Evolutionary conservation across 768 basidiomycete species (phyloP).

Genomic region (Leccinum variicolor): DNA sequence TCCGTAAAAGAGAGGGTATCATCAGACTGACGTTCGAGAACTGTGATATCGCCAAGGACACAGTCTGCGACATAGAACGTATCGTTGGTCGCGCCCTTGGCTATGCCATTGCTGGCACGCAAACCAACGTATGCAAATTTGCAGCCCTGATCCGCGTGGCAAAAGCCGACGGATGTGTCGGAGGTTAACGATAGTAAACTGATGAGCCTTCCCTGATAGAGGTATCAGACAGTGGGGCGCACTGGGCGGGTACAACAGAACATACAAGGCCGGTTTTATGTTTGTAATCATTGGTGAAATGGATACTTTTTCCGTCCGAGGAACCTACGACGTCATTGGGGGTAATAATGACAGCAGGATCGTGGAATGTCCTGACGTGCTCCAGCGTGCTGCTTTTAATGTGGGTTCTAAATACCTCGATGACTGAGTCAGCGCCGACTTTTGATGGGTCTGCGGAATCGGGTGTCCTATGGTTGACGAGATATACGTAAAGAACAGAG

Average conservation of each 20-base stretch:
- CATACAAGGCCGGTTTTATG: constrained; percentile 54
- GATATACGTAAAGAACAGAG: constrained; percentile 55
- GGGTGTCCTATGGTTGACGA: constrained; percentile 70
- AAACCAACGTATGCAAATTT: constrained; percentile 53
- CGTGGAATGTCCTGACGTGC: constrained; percentile 56
- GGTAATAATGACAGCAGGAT: constrained; percentile 48
- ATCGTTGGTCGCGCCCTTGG: constrained; percentile 46
- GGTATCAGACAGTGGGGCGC: neutral
- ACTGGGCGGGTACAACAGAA: neutral
- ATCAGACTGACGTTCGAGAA: constrained; percentile 59
- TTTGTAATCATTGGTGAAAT: constrained; percentile 67
- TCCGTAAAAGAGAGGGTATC: constrained; percentile 55
- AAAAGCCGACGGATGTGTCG: constrained; percentile 58
- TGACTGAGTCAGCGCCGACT: constrained; percentile 66
- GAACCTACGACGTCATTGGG: constrained; percentile 75
- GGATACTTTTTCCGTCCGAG: constrained; percentile 59
- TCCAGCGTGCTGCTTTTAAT: constrained; percentile 41
- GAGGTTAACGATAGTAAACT: constrained; percentile 32
- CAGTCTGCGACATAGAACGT: constrained; percentile 59
- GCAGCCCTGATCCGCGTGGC: constrained; percentile 58
- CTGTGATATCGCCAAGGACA: constrained; percentile 41
- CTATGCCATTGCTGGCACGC: constrained; percentile 60
- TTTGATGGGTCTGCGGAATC: constrained; percentile 32
- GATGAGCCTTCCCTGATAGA: constrained; percentile 18
- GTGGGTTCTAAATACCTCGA: constrained; percentile 65